Evolutionary conservation across 768 basidiomycete species (phyloP), one percentile per base, ranked within the genome.

Genomic region (Sarcomyxa edulis): DNA sequence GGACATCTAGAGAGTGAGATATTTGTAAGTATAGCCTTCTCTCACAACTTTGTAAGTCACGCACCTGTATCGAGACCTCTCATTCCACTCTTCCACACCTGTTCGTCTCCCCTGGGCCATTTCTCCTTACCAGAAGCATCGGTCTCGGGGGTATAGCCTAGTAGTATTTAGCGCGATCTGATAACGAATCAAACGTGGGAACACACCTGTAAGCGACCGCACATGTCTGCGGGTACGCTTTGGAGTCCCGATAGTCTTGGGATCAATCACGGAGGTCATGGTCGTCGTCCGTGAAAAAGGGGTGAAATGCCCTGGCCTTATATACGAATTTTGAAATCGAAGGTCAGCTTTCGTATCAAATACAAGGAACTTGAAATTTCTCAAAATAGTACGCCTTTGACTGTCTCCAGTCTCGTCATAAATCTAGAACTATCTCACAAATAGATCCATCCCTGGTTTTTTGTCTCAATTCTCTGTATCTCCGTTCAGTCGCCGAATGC

Each of bases 61-160:
- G 32, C 35, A 81, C 85, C 76, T 27, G 64, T 69, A 50, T 81
- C 75, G 35, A 82, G 59, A 7, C 56, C 60, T 37, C 83, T 69
- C 59, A 76, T 68, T 3, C 71, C 76, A 14, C 61, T 66, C 56
- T 78, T 86, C 87, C 87, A 90, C 1, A 68, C 67, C 38, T 70
- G 68, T 55, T 89, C 86, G 8, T 91, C 83, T 27, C 88, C 88
- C 44, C 68, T 69, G 22, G 88, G 88, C 88, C 88, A 92, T 59
- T 82, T 81, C 56, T 90, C 88, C 55, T 86, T 81, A 23, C 88
- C 88, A 31, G 68, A 56, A 3, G 71, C 78, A 51, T 90, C 86
- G 31, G 74, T 74, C 56, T 91, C 88, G 4, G 88, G 84, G 3
- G 82, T 61, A 53, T 88, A 90, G 11, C 84, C 88, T 91, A 43